Base-by-base conservation (phyloP, 306 rosid species). In the Medicago truncatula region DNA sequence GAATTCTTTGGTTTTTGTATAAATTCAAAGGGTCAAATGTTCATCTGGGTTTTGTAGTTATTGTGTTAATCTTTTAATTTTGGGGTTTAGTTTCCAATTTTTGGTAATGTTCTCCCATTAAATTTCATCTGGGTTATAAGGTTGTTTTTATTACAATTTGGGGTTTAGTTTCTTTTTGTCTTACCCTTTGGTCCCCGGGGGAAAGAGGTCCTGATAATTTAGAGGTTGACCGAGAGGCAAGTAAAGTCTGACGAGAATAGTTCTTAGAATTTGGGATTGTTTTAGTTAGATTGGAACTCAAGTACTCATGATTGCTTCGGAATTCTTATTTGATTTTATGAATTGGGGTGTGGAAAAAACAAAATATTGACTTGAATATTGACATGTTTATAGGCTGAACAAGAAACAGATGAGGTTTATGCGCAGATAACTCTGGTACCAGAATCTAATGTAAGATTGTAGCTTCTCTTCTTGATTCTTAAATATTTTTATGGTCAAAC, bases 351-450 rank as follows among this genome's bases (percentile, higher is more conserved):
- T 59, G 12, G 66, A 7, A 9, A 46, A 47, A 34, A 14, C 10
- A 56, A 62, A 18, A 9, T 86, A 73, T 86, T 71, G 82, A 67
- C 56, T 69, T 87, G 50, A 46, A 28, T 70, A 70, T 79, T 80
- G 25, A 21, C 10, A 61, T 83, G 76, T 80, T 44, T 83, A 49
- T 49, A 95, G 98, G 98, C 97, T 15, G 98, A 95, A 78, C 96
- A 81, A 81, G 98, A 95, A 75, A 84, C 98, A 2, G 98, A 95
- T 47, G 97, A 92, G 85, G 97, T 89, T 80, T 95, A 95, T 73
- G 96, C 96, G 4, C 98, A 87, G 59, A 90, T 92, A 57, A 86
- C 97, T 75, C 81, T 95, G 80, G 70, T 89, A 23, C 98, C 98
- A 10, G 98, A 90, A 38, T 53, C 75, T 62, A 49, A 76, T 81